Percentiles rank a stretch among this genome's conserved stretches.
Conservation (phyloP, 805 yeast genomes). For the Zygoascus ofunaensis region DNA sequence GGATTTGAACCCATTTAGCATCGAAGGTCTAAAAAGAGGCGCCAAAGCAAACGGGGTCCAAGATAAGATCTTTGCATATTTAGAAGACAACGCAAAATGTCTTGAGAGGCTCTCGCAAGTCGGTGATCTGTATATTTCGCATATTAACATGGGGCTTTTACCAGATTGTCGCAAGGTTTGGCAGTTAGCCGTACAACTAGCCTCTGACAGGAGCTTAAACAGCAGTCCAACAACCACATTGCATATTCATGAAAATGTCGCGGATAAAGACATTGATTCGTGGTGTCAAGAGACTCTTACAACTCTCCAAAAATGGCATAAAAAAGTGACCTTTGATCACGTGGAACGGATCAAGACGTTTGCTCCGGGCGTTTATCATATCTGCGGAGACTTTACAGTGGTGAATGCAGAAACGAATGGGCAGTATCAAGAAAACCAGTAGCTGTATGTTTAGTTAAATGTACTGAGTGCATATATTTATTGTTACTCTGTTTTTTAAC, state of each 20-base stretch:
- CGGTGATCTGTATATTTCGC: slow-evolving; percentile 32
- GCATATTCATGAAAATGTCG: slow-evolving; percentile 75
- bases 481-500: too few species aligned
- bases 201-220: slow-evolving; percentile 4
- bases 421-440: too few species aligned
- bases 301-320: slow-evolving; percentile 3
- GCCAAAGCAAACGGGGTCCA: slow-evolving; percentile 34
- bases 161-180: slow-evolving; percentile 63
- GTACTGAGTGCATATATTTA: too few species aligned
- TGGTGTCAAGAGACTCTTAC: slow-evolving; percentile 24
- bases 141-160: slow-evolving; percentile 69
- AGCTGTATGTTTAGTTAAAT: too few species aligned
- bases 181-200: slow-evolving; percentile 34
- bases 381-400: slow-evolving; percentile 41
- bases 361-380: slow-evolving; percentile 82
- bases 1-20: slow-evolving; percentile 82
- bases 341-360: slow-evolving; percentile 68
- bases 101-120: slow-evolving; percentile 26
- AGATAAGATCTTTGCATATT: slow-evolving; percentile 42
- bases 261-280: slow-evolving; percentile 32
- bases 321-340: slow-evolving; percentile 25
- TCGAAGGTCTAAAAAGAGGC: slow-evolving; percentile 58
- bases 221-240: slow-evolving; percentile 12
- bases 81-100: slow-evolving; percentile 54
- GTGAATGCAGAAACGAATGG: too few species aligned